These are phyloP conservation scores for Scedosporium aurantiacum DNA, from an alignment of 2,329 filamentous ascomycete species.

Conservation along the genomic window DNA sequence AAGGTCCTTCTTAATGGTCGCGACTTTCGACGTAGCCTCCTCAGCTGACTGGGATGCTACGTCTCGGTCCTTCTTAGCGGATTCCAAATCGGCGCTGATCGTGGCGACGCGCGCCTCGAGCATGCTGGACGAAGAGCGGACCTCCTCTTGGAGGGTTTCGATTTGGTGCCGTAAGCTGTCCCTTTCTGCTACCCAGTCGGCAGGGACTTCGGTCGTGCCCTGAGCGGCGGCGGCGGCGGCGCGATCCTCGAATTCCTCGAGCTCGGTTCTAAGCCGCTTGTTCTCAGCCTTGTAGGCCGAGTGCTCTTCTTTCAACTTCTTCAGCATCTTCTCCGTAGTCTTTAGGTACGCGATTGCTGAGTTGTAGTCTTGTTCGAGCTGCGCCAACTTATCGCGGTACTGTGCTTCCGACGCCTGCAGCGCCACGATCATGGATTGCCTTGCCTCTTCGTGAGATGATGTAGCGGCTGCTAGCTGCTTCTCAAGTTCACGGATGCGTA, in stretches of 20 bases:
- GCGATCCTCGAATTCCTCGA: slow-evolving; percentile 55
- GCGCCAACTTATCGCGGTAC: slow-evolving; percentile 85
- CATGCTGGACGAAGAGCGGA: slow-evolving; percentile 51
- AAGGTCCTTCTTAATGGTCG: slow-evolving; percentile 53
- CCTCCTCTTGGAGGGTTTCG: slow-evolving; percentile 54
- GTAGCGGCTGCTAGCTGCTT: slow-evolving; percentile 69
- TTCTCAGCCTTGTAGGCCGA: slow-evolving; percentile 84
- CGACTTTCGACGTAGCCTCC: slow-evolving; percentile 45
- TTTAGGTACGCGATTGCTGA: slow-evolving; percentile 97
- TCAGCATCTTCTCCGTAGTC: slow-evolving; percentile 97
- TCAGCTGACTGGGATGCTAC: slow-evolving; percentile 45
- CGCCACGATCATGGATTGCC: slow-evolving; percentile 62
- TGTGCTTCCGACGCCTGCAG: slow-evolving; percentile 78
- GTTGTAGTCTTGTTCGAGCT: slow-evolving; percentile 94
- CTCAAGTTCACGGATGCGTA: slow-evolving; percentile 74
- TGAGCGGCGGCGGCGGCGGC: slow-evolving; percentile 27
- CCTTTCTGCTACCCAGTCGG: slow-evolving; percentile 68
- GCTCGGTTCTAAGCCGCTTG: slow-evolving; percentile 66
- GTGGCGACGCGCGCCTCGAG: slow-evolving; percentile 62
- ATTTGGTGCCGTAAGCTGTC: slow-evolving; percentile 57
- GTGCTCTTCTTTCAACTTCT: slow-evolving; percentile 97
- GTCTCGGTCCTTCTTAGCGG: slow-evolving; percentile 59
- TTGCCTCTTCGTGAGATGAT: slow-evolving; percentile 78
- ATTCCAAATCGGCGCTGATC: slow-evolving; percentile 58
- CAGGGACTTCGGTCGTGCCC: slow-evolving; percentile 29